Evolutionary conservation across 257 asterid species (phyloP).

Genomic region (Verbena officinalis): DNA sequence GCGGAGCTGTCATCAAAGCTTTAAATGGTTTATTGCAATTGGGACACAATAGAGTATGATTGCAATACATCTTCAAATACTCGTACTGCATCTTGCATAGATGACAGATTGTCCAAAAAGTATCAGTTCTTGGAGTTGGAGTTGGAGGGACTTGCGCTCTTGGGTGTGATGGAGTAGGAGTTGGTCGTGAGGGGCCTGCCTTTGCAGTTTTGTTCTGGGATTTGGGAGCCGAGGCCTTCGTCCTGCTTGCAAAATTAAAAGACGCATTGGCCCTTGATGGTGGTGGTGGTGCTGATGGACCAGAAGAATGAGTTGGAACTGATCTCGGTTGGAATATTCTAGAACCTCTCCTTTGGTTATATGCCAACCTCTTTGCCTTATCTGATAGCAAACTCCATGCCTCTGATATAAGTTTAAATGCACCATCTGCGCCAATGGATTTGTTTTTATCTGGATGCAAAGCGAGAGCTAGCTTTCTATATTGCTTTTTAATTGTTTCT

Average conservation of each 20-base stretch:
- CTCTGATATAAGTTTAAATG: slow-evolving; percentile 70
- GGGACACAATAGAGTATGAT: slow-evolving; percentile 60
- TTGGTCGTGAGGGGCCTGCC: slow-evolving; percentile 29
- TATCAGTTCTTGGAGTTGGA: slow-evolving; percentile 48
- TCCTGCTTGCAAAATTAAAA: slow-evolving; percentile 38
- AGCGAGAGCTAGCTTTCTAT: slow-evolving; percentile 70
- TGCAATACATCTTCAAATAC: slow-evolving; percentile 53
- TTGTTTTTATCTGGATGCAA: slow-evolving; percentile 84
- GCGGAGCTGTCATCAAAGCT: slow-evolving; percentile 55
- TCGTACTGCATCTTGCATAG: slow-evolving; percentile 67
- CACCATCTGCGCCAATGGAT: slow-evolving; percentile 72
- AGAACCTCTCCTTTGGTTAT: slow-evolving; percentile 53
- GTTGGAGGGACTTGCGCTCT: slow-evolving; percentile 14
- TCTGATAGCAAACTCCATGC: slow-evolving; percentile 69
- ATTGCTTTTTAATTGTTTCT: slow-evolving; percentile 60
- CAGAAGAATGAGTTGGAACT: slow-evolving; percentile 39
- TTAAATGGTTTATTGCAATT: slow-evolving; percentile 47
- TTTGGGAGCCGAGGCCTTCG: slow-evolving; percentile 42
- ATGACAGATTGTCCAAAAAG: slow-evolving; percentile 79
- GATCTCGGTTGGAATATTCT: slow-evolving; percentile 47
- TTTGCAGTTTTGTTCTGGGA: slow-evolving; percentile 40
- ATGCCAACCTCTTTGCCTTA: slow-evolving; percentile 57
- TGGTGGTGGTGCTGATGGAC: slow-evolving; percentile 53
- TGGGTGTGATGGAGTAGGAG: slow-evolving; percentile 35
- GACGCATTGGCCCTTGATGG: slow-evolving; percentile 39